phyloP scores from a whole-genome alignment of 257 asterid genomes.

The Dorcoceras hygrometricum region DNA sequence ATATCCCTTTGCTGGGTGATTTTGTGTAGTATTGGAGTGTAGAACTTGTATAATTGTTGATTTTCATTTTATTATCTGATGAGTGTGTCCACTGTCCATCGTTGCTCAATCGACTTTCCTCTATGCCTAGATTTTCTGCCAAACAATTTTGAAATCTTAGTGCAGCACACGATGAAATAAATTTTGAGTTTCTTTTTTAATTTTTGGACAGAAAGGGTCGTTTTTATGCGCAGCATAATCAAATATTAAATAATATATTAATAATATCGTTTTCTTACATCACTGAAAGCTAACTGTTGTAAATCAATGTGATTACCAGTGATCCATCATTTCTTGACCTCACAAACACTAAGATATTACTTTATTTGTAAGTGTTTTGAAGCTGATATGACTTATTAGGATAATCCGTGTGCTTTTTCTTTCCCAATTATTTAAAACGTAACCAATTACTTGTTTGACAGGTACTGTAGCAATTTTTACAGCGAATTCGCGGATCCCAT shows the following conservation, averaged over 20 bases:
- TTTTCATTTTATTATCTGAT: too few relatives aligned
- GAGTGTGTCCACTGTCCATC: too few relatives aligned
- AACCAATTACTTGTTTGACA: slow-evolving; percentile 26
- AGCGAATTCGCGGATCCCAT: slow-evolving; percentile 56
- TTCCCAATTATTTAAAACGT: too few relatives aligned
- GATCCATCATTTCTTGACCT: not conserved
- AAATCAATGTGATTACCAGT: not conserved
- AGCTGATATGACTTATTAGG: too few relatives aligned
- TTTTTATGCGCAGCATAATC: not conserved
- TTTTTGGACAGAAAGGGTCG: not conserved
- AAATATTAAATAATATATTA: too few relatives aligned
- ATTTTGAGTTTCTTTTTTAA: too few relatives aligned
- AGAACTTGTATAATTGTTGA: too few relatives aligned
- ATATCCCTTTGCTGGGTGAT: too few relatives aligned
- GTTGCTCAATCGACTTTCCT: too few relatives aligned
- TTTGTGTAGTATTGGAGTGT: too few relatives aligned
- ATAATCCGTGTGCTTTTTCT: not conserved
- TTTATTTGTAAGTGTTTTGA: too few relatives aligned
- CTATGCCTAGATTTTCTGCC: not conserved
- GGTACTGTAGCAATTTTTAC: slow-evolving; percentile 94
- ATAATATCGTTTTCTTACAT: not conserved
- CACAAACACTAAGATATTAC: not conserved
- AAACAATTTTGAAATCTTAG: not conserved
- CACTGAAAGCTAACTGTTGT: not conserved
- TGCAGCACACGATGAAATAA: not conserved